These are phyloP conservation scores for Chrysoporthe cubensis DNA, from an alignment of 2,329 filamentous ascomycete genomes.

Conservation along the genomic window DNA sequence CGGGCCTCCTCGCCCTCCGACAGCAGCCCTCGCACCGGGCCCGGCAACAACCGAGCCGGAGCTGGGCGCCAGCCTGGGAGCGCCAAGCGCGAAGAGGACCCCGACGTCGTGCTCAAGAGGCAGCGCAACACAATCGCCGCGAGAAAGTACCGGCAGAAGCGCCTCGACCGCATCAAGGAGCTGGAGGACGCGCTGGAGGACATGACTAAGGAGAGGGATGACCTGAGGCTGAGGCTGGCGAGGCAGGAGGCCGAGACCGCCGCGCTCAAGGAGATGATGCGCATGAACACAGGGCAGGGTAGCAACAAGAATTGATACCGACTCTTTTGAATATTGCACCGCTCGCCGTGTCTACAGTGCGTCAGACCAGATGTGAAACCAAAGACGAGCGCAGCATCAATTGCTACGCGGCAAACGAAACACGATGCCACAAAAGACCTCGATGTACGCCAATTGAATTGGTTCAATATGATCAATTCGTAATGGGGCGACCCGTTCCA, in stretches of 20 bases:
- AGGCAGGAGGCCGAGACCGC: conserved; percentile 63
- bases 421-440: too few species aligned
- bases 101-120: conserved; percentile 49
- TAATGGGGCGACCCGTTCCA: too few species aligned
- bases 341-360: too few species aligned
- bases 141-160: conserved; percentile 65
- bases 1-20: conserved; percentile 22
- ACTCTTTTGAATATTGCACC: neutral
- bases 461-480: too few species aligned
- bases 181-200: conserved; percentile 58
- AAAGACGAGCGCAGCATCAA: too few species aligned
- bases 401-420: too few species aligned
- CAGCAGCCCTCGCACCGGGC: conserved; percentile 11
- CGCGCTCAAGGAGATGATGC: conserved; percentile 52
- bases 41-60: conserved; percentile 11
- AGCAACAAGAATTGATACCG: conserved; percentile 16
- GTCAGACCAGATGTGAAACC: too few species aligned
- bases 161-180: conserved; percentile 60
- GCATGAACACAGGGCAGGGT: conserved; percentile 24
- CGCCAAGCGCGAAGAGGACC: conserved; percentile 30
- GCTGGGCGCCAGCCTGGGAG: conserved; percentile 17
- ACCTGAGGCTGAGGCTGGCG: conserved; percentile 58
- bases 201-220: conserved; percentile 59
- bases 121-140: conserved; percentile 66
- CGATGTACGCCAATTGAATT: too few species aligned